Base-by-base conservation (phyloP, 176 grass and related monocot species). In the Melocanna baccifera region DNA sequence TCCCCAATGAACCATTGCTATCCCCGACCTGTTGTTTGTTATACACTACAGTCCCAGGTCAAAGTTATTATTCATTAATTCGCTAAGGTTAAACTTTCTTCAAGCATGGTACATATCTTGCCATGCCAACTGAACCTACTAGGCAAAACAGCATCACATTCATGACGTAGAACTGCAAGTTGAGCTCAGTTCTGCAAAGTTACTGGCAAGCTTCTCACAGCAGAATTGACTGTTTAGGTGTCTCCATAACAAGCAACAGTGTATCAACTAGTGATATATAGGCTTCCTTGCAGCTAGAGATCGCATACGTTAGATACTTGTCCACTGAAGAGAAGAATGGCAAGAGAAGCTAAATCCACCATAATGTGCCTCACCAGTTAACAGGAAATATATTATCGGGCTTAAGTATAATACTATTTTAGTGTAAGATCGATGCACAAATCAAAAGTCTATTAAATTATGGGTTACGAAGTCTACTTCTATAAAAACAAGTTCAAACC, bases 401-500 rank as follows among this genome's bases (percentile, higher is more conserved):
- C 25, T 26, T 57, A 47, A 66, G 37, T 40, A 56, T 11, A n/a
- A 62, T 62, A 41, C 13, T 62, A 15, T 79, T 62, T 40, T 62
- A 25, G 47, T 58, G 14, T 13, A 80, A 47, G 32, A 40, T 16
- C 26, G 26, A 18, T 68, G n/a, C 13, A 73, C 25, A 36, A 36
- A 36, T 36, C 34, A 67, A 19, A 4, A 47, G 14, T 22, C 9
- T 37, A 57, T 56, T 75, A 34, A 87, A 74, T 67, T 67, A 67
- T 68, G 42, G 71, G 28, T 57, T 59, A 67, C 34, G 12, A 55
- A 41, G 19, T 36, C 34, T 67, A 75, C 40, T 74, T 81, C 9
- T 19, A 74, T 67, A 65, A 7, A 86, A 74, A 71, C 75, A 34
- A 59, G 15, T 81, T 59, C 26, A 63, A 73, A 69, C 12, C 9